phyloP scores from a whole-genome alignment of 2,329 filamentous ascomycete genomes.

The Polychaeton citri region DNA sequence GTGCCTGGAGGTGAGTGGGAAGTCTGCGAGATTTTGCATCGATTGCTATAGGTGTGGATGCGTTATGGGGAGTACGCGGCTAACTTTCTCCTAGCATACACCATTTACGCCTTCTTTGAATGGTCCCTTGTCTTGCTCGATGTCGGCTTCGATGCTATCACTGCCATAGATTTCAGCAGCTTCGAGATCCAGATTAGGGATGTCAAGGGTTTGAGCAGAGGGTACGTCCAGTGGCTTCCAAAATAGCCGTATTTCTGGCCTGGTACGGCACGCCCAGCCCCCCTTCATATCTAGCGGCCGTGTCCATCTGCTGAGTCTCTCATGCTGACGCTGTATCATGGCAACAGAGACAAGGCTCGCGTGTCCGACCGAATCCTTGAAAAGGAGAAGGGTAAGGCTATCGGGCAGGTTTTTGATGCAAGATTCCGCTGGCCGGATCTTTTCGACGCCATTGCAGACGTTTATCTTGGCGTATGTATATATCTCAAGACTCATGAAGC shows the following conservation, averaged over 20 bases:
- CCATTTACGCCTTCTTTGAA: slow-evolving; percentile 94
- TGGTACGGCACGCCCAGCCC: background rate
- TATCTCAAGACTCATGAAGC: slow-evolving; percentile 1
- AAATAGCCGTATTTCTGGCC: slow-evolving; percentile 46
- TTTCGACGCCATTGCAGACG: slow-evolving; percentile 71
- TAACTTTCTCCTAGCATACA: slow-evolving; percentile 56
- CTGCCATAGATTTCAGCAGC: slow-evolving; percentile 76
- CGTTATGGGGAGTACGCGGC: slow-evolving; percentile 59
- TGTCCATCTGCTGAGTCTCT: too few relatives aligned
- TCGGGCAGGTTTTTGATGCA: slow-evolving; percentile 54
- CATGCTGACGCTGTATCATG: too few relatives aligned
- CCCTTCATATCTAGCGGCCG: too few relatives aligned
- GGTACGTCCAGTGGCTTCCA: slow-evolving; percentile 96
- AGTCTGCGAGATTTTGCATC: too few relatives aligned
- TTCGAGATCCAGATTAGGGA: slow-evolving; percentile 84
- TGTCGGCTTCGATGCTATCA: slow-evolving; percentile 91
- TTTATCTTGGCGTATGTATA: slow-evolving; percentile 70
- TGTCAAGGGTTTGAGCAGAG: slow-evolving; percentile 80
- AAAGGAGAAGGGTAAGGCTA: slow-evolving; percentile 54
- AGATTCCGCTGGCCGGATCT: slow-evolving; percentile 62
- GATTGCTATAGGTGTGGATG: too few relatives aligned
- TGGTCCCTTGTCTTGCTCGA: slow-evolving; percentile 93
- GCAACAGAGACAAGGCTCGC: slow-evolving; percentile 15
- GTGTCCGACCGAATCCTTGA: slow-evolving; percentile 18
- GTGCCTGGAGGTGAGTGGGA: slow-evolving; percentile 67